Evolutionary conservation across 2,329 filamentous ascomycete genomes (phyloP), one percentile per base, ranked within the genome.

Genomic region (Ceratocystis colombiana): DNA sequence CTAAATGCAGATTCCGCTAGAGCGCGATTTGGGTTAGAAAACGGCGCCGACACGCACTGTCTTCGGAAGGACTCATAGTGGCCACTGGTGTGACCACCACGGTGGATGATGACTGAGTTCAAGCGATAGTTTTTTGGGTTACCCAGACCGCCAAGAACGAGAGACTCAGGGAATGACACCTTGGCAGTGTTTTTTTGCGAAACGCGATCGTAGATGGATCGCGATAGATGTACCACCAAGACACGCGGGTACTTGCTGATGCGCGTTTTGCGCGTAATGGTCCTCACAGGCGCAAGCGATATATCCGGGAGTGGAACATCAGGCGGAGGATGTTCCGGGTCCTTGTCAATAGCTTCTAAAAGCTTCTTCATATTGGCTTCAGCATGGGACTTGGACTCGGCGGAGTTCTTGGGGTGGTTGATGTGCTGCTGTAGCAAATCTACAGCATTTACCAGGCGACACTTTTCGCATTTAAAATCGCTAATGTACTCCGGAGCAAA

Each of bases 41-140:
- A 97, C 0, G 92, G 92, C 2, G 88, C 78, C 7, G 67, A 66
- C 7, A 90, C 77, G 67, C 89, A 88, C 75, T 97, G 94, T 46
- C 94, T 84, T 44, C 94, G 84, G 75, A 97, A 97, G 0, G 91
- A 93, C 75, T 99, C 94, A 77, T 99, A 99, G 73, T 99, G 94
- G 0, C 94, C 94, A 71, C 91, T 96, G 73, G 96, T 88, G 74
- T 99, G 94, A 69, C 89, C 95, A 46, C 94, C 94, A 72, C 96
- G 96, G 74, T 99, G 94, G 25, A 90, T 96, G 45, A 99, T 90
- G 45, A 96, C 84, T 12, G 88, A 90, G 0, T 96, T 82, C 4
- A 99, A 80, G 71, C 87, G 90, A 76, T 96, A 99, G 73, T 84
- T 88, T 69, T 86, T 88, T 72, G 88, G 86, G 66, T 88, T 83